phyloP scores from a whole-genome alignment of 1,284 basidiomycete species.

The Moniliella sp. region DNA sequence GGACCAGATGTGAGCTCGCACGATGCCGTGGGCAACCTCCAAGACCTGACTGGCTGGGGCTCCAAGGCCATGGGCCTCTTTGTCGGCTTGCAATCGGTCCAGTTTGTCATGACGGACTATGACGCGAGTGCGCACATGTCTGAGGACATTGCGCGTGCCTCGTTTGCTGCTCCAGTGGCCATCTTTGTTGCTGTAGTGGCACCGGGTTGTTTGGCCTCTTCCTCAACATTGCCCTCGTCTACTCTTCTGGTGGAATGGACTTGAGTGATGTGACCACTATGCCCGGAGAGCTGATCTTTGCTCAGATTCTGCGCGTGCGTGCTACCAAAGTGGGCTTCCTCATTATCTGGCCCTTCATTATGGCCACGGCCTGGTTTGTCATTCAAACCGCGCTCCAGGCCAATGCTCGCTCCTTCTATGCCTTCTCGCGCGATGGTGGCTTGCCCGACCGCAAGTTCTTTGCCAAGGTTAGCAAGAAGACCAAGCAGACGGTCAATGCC shows the following conservation, averaged over 20 bases:
- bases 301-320: conserved; percentile 21
- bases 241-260: conserved; percentile 43
- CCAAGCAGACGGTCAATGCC: conserved; percentile 56
- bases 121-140: conserved; percentile 55
- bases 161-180: conserved; percentile 53
- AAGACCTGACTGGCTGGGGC: conserved; percentile 59
- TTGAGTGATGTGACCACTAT: conserved; percentile 9
- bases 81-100: conserved; percentile 66
- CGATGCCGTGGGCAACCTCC: conserved; percentile 48
- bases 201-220: conserved; percentile 24
- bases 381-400: conserved; percentile 51
- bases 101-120: conserved; percentile 38
- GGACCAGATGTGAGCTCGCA: conserved; percentile 49
- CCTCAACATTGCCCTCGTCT: conserved; percentile 44
- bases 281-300: conserved; percentile 29
- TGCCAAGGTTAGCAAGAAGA: conserved; percentile 43
- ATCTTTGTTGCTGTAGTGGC: conserved; percentile 59
- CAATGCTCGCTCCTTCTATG: conserved; percentile 63
- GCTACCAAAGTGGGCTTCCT: conserved; percentile 44
- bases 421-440: conserved; percentile 64
- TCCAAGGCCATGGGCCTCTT: conserved; percentile 61
- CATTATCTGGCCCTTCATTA: conserved; percentile 36
- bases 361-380: conserved; percentile 33
- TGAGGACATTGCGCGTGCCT: conserved; percentile 69
- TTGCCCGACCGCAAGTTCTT: conserved; percentile 64